phyloP scores from a whole-genome alignment of 2,329 filamentous ascomycete species.

The Aureobasidium musti region DNA sequence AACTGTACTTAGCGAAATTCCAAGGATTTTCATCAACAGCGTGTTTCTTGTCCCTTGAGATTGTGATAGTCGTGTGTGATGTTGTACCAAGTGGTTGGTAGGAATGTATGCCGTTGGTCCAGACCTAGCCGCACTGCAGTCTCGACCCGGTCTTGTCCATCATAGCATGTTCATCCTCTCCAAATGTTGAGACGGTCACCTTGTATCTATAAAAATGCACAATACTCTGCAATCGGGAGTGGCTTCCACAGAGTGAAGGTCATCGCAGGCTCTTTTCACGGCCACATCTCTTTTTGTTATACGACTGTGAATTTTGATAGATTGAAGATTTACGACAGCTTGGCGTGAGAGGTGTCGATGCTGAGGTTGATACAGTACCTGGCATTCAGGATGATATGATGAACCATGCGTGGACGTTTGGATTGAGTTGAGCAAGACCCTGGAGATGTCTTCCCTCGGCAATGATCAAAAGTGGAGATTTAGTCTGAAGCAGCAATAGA shows the following conservation, averaged over 20 bases:
- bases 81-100: neutral
- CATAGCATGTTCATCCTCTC: neutral
- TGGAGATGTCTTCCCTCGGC: slow-evolving; percentile 19
- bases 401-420: neutral
- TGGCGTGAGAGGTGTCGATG: too few relatives aligned
- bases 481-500: slow-evolving; percentile 5
- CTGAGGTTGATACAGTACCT: too few relatives aligned
- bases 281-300: too few relatives aligned
- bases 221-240: too few relatives aligned
- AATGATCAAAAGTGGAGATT: slow-evolving; percentile 12
- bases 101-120: neutral
- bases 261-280: too few relatives aligned
- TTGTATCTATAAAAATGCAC: too few relatives aligned
- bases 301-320: too few relatives aligned
- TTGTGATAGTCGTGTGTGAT: too few relatives aligned
- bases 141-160: neutral
- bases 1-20: slow-evolving; percentile 23
- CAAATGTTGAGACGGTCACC: too few relatives aligned
- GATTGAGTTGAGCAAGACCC: slow-evolving; percentile 8
- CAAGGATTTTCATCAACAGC: neutral
- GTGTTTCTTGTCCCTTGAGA: neutral
- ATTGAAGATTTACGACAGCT: too few relatives aligned
- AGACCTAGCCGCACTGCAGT: neutral
- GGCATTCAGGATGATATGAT: too few relatives aligned
- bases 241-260: too few relatives aligned